Evolutionary conservation across 768 basidiomycete species (phyloP), one percentile per base, ranked within the genome.

Genomic region (Auricularia sp.): DNA sequence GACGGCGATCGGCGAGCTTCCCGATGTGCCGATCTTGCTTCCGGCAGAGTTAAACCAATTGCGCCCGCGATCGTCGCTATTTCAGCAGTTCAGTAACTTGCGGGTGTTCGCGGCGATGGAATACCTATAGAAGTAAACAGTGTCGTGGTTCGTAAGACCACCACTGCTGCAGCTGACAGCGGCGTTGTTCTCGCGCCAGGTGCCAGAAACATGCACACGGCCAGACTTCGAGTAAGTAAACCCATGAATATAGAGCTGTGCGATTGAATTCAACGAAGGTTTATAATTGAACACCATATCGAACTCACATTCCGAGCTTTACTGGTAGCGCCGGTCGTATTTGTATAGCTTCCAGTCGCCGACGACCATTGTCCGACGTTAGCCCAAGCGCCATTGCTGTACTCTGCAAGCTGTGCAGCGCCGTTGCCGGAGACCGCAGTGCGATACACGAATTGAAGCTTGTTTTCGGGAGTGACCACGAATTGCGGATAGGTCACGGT

Each of bases 401-500:
- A 66, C 35, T 66, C 63, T 11, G 65, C 65, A n/a, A 66, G 63
- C 33, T 62, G 63, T 18, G 56, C 62, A 8, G 44, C 63, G 51
- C 62, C 63, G 35, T 64, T 64, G 16, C 65, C 47, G n/a, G 62
- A 63, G 33, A 63, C 47, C 7, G 33, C 62, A 53, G 47, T 34
- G 5, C 62, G 65, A 33, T 64, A 64, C 10, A 62, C 35, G 36
- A 66, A 62, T 36, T 66, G 65, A 23, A 63, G 35, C 29, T 54
- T 66, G 21, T 62, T 62, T 10, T 63, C 51, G 18, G 63, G 63
- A 7, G 65, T 53, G 42, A 66, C 36, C 42, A 60, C 60, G 39
- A 64, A 66, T 33, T 66, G 65, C 11, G 65, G 65, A 35, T 64
- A 66, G 11, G 65, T 66, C 14, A 66, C 47, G 18, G 36, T 42